These are phyloP conservation scores for Auriscalpium vulgare DNA, from an alignment of 768 basidiomycete species.

Conservation along the genomic window DNA sequence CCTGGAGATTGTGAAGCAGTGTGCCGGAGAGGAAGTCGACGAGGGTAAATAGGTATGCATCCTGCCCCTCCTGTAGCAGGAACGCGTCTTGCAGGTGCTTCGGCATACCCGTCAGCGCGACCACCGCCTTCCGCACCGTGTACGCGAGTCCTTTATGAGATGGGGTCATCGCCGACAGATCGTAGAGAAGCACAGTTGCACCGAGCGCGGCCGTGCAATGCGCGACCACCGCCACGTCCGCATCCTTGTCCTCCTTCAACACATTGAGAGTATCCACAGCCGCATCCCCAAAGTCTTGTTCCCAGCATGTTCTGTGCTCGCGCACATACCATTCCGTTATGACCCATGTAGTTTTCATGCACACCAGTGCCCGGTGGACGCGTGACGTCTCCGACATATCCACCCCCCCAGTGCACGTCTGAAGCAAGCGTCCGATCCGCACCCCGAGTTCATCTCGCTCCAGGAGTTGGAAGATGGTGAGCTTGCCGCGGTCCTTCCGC, in stretches of 20 bases:
- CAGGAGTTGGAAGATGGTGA: slow-evolving; percentile 6
- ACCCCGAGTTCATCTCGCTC: slow-evolving; percentile 5
- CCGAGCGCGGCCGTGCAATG: slow-evolving; percentile 5
- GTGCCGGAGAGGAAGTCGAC: not conserved
- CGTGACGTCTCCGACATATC: not conserved
- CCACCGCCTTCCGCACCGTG: not conserved
- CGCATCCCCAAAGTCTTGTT: slow-evolving; percentile 3
- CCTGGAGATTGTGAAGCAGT: not conserved
- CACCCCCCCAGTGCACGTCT: slow-evolving; percentile 2
- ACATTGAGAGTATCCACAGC: slow-evolving; percentile 4
- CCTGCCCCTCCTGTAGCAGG: not conserved
- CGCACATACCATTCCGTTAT: slow-evolving; percentile 8
- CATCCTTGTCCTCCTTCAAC: not conserved
- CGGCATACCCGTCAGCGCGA: not conserved
- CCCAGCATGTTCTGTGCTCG: not conserved
- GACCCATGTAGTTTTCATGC: slow-evolving; percentile 1
- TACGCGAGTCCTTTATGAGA: not conserved
- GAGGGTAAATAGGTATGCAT: not conserved
- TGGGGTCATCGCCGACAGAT: not conserved
- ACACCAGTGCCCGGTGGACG: not conserved
- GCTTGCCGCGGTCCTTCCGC: not conserved
- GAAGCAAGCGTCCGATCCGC: slow-evolving; percentile 8
- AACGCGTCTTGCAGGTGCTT: not conserved
- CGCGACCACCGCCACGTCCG: not conserved
- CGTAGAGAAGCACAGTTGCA: slow-evolving; percentile 2